A percentile compares a stretch with the other conserved stretches of the same genome.
phyloP scores from a whole-genome alignment of 345 rosid species.

The Eucalyptus leucophloia region DNA sequence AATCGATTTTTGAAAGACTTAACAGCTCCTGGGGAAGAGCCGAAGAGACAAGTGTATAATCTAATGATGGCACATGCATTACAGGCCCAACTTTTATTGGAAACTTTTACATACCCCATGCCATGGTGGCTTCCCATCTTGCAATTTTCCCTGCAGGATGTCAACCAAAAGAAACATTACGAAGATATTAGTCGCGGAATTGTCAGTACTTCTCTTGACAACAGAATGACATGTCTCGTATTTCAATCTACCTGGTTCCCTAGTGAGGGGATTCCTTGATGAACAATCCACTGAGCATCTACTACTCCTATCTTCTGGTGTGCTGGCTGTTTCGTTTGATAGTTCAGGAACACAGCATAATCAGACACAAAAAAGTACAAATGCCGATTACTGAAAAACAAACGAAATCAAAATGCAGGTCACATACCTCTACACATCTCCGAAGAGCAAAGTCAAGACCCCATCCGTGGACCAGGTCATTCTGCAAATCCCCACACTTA shows the following conservation, averaged over 20 bases:
- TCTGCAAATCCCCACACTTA: slow-evolving; percentile 31
- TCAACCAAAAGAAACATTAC: not conserved
- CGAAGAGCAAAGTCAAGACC: slow-evolving; percentile 97
- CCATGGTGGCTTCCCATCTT: slow-evolving; percentile 75
- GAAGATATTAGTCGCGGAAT: not conserved
- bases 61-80: not conserved
- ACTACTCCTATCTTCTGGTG: slow-evolving; percentile 98
- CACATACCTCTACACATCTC: slow-evolving; percentile 72
- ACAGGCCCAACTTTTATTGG: not conserved
- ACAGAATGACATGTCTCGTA: not conserved
- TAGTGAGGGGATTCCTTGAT: slow-evolving; percentile 80
- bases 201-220: not conserved
- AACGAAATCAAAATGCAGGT: not conserved
- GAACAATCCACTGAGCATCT: slow-evolving; percentile 96
- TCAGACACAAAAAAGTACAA: not conserved
- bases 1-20: not conserved
- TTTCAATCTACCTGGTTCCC: slow-evolving; percentile 60
- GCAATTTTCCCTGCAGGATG: slow-evolving; percentile 49
- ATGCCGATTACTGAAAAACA: not conserved
- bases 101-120: slow-evolving; percentile 53
- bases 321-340: slow-evolving; percentile 54
- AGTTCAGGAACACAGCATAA: not conserved
- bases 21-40: not conserved
- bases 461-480: slow-evolving; percentile 99
- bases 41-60: not conserved